Evolutionary conservation across 352 stramenopile genomes (phyloP).

Genomic region (Phytopythium chamaehyphon): DNA sequence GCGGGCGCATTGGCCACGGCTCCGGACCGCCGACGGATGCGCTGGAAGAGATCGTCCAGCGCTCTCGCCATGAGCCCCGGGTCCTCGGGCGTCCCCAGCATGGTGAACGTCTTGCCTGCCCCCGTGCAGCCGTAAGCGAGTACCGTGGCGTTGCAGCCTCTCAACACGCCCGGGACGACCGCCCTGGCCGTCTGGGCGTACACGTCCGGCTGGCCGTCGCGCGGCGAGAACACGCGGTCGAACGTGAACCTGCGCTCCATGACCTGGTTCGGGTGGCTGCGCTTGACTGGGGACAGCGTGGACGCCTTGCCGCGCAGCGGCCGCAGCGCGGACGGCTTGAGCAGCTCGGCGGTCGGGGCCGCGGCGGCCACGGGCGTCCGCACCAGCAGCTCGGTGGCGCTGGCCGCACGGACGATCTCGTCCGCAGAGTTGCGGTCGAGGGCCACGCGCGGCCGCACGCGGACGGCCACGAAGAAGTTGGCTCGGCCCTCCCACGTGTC

Average conservation of each 20-base stretch:
- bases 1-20: constrained; percentile 13
- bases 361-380: not conserved
- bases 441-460: constrained; percentile 72
- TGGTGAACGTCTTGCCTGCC: constrained; percentile 90
- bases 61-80: constrained; percentile 89
- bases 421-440: constrained; percentile 59
- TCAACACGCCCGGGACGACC: constrained; percentile 82
- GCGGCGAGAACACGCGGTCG: constrained; percentile 81
- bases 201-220: constrained; percentile 68
- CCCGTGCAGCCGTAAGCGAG: constrained; percentile 90
- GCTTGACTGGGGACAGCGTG: constrained; percentile 17
- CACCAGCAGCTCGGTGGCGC: constrained; percentile 82
- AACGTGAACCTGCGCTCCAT: constrained; percentile 65
- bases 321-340: constrained; percentile 5
- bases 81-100: constrained; percentile 79
- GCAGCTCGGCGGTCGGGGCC: not conserved
- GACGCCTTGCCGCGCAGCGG: not conserved
- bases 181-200: constrained; percentile 88
- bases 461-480: constrained; percentile 88
- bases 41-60: constrained; percentile 81
- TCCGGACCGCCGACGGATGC: constrained; percentile 27
- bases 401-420: constrained; percentile 83
- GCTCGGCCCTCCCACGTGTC: constrained; percentile 86
- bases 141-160: constrained; percentile 91
- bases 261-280: constrained; percentile 44